Conservation (phyloP, 2,329 filamentous ascomycete species). For the Geosmithia putterillii region DNA sequence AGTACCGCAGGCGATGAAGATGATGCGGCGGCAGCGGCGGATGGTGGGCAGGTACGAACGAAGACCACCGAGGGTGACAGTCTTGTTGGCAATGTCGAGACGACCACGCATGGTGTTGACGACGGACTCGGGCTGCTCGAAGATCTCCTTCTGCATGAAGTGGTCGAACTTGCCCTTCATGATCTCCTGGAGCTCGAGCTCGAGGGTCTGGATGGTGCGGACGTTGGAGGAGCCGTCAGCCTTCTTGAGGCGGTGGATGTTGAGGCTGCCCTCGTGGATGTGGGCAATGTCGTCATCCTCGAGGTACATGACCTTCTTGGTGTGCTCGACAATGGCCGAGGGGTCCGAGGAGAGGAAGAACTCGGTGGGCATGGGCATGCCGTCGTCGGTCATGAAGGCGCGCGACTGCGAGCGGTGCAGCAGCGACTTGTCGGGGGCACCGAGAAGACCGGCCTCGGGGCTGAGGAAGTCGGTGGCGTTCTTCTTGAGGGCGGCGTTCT, state of each 20-base stretch:
- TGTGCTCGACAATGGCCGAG: conserved; percentile 97
- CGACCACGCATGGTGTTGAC: conserved; percentile 99
- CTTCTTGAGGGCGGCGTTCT: conserved; percentile 96
- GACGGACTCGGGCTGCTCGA: conserved; percentile 98
- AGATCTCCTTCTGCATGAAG: conserved; percentile 99
- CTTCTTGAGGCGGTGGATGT: conserved; percentile 97
- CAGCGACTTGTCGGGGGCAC: conserved; percentile 92
- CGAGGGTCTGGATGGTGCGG: conserved; percentile 93
- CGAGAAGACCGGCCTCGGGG: conserved; percentile 52
- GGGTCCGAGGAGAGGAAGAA: conserved; percentile 99
- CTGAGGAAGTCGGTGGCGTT: conserved; percentile 54
- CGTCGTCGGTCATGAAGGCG: conserved; percentile 97
- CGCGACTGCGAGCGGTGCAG: conserved; percentile 97
- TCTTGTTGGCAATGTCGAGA: conserved; percentile 86
- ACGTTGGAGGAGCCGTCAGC: conserved; percentile 94
- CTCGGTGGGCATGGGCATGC: conserved; percentile 93
- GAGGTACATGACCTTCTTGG: conserved; percentile 99
- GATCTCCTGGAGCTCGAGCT: conserved; percentile 98
- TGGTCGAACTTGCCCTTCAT: conserved; percentile 99
- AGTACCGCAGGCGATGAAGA: conserved; percentile 98
- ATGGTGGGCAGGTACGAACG: conserved; percentile 96
- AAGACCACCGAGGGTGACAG: conserved; percentile 87
- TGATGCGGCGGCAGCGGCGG: conserved; percentile 89
- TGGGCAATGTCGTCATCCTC: conserved; percentile 99
- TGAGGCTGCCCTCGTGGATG: conserved; percentile 96